phyloP scores from a whole-genome alignment of 106 monocot species.

The Apostasia shenzhenica region DNA sequence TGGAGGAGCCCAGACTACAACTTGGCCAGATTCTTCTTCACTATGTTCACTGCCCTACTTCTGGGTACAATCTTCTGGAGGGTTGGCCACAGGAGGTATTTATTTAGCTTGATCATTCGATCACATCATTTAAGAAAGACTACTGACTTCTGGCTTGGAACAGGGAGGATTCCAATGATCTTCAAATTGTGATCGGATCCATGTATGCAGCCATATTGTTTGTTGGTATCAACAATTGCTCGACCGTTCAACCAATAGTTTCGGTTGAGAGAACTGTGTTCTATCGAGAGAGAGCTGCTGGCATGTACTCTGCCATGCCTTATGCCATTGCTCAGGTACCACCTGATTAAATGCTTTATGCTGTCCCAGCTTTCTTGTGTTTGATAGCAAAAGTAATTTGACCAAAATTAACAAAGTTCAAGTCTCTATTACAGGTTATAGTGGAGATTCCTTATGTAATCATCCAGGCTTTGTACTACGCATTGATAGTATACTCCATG shows the following conservation, averaged over 20 bases:
- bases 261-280: constrained; percentile 74
- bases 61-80: constrained; percentile 74
- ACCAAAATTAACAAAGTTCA: neutral
- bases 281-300: constrained; percentile 80
- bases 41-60: constrained; percentile 50
- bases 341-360: too few species aligned
- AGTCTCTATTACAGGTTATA: constrained; percentile 41
- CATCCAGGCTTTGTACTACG: constrained; percentile 32
- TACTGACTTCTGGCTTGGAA: constrained; percentile 4
- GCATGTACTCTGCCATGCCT: constrained; percentile 77
- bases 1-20: constrained; percentile 87
- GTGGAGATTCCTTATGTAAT: constrained; percentile 70
- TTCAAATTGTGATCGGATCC: constrained; percentile 46
- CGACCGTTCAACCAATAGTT: constrained; percentile 61
- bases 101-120: neutral
- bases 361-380: too few species aligned
- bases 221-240: constrained; percentile 58
- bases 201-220: constrained; percentile 61
- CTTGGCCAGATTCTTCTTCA: constrained; percentile 55
- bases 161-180: constrained; percentile 54
- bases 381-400: too few species aligned
- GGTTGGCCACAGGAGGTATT: constrained; percentile 45
- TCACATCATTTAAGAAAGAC: too few species aligned
- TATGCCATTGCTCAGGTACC: constrained; percentile 81
- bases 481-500: constrained; percentile 62